Conservation (phyloP, 768 basidiomycete species). For the Pleurotus pulmonarius region DNA sequence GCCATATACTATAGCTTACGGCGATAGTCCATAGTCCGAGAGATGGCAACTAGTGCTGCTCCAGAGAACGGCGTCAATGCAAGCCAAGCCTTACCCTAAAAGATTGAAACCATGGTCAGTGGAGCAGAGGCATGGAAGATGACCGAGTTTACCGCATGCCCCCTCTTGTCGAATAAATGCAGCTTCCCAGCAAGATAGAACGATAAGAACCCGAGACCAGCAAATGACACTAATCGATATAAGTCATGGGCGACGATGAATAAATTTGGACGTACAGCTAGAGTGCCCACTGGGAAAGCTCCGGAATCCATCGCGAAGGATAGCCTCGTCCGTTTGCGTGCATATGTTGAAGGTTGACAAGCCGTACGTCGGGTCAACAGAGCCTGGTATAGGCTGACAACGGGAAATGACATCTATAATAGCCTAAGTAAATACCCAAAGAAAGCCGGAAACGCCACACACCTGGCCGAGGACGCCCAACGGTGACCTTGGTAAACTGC, state of each 20-base stretch:
- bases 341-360: conserved; percentile 77
- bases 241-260: too few species aligned
- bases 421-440: not conserved
- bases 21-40: conserved; percentile 89
- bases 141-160: conserved; percentile 51
- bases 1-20: conserved; percentile 42
- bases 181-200: conserved; percentile 91
- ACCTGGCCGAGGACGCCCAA: conserved; percentile 90
- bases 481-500: conserved; percentile 80
- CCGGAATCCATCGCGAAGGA: conserved; percentile 81
- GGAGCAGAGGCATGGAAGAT: too few species aligned
- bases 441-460: conserved; percentile 5
- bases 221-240: conserved; percentile 71
- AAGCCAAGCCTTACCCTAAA: conserved; percentile 79
- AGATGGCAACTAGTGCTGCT: conserved; percentile 77
- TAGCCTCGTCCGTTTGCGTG: conserved; percentile 55
- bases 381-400: conserved; percentile 65
- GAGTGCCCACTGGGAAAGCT: conserved; percentile 94
- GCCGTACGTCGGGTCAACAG: conserved; percentile 67
- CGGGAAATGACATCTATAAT: conserved; percentile 57
- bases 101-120: not conserved
- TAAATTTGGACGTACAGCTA: conserved; percentile 51
- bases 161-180: conserved; percentile 82
- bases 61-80: conserved; percentile 72
- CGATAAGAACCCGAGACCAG: conserved; percentile 85